Evolutionary conservation across 352 stramenopile genomes (phyloP).

Genomic region (Globisporangium viniferum): DNA sequence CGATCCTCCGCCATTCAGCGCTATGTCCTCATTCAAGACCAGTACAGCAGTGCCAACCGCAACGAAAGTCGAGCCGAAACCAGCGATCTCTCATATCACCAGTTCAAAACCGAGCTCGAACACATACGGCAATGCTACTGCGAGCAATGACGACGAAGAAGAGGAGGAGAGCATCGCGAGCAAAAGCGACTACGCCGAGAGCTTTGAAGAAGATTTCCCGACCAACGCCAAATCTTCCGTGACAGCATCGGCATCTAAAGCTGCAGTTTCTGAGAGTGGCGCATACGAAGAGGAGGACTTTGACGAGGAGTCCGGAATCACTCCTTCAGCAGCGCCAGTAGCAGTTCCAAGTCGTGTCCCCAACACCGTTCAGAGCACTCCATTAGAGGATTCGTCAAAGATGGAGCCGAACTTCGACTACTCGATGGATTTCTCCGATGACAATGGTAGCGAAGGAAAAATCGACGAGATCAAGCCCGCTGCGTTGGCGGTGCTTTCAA

Average conservation of each 20-base stretch:
- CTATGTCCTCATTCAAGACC: background rate
- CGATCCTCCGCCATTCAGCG: constrained; percentile 15
- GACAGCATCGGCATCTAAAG: background rate
- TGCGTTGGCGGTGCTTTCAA: background rate
- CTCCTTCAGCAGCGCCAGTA: background rate
- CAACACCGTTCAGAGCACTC: background rate
- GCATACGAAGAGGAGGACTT: constrained; percentile 54
- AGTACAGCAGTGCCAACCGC: background rate
- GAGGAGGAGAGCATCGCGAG: constrained; percentile 31
- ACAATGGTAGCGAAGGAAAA: constrained; percentile 19
- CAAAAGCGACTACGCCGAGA: constrained; percentile 29
- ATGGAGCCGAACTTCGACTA: constrained; percentile 51
- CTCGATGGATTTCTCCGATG: constrained; percentile 73
- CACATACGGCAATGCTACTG: constrained; percentile 1
- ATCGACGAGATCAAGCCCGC: background rate
- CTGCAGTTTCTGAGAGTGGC: constrained; percentile 33
- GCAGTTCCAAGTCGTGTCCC: background rate
- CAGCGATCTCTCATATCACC: background rate
- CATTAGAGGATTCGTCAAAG: constrained; percentile 8
- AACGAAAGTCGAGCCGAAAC: background rate
- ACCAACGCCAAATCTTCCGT: background rate
- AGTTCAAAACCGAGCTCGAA: background rate
- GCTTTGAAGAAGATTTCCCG: constrained; percentile 6
- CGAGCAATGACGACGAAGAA: constrained; percentile 16
- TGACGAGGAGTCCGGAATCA: constrained; percentile 40